A percentile compares a stretch with the other conserved stretches of the same genome.
These are phyloP conservation scores for Trypanosomatidae sp. DNA, from an alignment of 208 protist species.

Conservation along the genomic window DNA sequence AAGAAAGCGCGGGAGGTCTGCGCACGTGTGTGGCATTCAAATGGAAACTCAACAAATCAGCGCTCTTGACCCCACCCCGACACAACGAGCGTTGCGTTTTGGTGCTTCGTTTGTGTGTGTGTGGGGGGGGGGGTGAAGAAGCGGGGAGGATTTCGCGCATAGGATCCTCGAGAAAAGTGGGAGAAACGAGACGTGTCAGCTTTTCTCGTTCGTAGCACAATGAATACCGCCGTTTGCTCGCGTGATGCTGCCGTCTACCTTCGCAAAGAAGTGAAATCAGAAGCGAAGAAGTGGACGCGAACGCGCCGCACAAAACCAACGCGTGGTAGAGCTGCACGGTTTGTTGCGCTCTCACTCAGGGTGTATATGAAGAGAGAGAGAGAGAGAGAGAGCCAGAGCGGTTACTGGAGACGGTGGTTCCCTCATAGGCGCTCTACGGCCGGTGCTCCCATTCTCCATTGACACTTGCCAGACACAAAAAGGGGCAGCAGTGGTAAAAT, in stretches of 20 bases:
- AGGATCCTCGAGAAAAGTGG: background rate
- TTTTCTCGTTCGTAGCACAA: background rate
- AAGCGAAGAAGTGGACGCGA: background rate
- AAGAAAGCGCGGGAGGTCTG: background rate
- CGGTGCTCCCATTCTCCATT: background rate
- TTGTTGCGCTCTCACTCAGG: background rate
- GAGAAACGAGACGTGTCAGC: background rate
- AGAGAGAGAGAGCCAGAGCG: background rate
- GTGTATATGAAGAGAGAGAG: background rate
- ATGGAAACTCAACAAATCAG: background rate
- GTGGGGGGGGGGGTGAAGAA: background rate
- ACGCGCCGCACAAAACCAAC: background rate
- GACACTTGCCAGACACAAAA: background rate
- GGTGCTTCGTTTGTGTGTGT: background rate
- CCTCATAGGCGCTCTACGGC: background rate
- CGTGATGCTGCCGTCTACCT: background rate
- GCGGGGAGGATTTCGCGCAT: background rate
- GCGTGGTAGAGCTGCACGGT: no score
- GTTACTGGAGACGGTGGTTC: background rate
- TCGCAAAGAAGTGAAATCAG: background rate
- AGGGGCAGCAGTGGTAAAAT: background rate
- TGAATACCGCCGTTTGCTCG: background rate
- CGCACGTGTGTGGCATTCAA: background rate
- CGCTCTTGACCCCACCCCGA: background rate
- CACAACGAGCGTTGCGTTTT: background rate